Conservation (phyloP, 305 asterid genomes). For the Euphrasia arctica region DNA sequence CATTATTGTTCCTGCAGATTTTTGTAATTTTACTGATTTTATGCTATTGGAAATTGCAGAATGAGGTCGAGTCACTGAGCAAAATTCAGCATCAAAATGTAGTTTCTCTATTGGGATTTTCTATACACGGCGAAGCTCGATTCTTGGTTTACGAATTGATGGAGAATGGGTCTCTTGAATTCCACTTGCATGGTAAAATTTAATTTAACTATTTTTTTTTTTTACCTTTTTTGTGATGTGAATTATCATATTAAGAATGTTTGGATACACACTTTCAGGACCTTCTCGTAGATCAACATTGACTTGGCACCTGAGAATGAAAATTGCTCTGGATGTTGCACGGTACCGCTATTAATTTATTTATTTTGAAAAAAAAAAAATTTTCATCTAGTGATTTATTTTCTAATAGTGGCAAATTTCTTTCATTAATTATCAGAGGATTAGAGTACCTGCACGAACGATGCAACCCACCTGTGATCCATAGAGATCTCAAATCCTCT, state of each 20-base stretch:
- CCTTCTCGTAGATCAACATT: conserved; percentile 50
- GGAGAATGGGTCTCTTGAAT: conserved; percentile 73
- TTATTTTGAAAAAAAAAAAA: not conserved
- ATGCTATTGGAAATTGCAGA: conserved; percentile 39
- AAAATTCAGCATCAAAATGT: conserved; percentile 63
- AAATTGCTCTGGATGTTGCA: conserved; percentile 83
- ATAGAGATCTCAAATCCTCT: conserved; percentile 75
- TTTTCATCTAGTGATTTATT: not conserved
- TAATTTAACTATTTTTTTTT: conserved; percentile 11
- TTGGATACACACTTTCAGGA: conserved; percentile 35
- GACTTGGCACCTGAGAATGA: conserved; percentile 77
- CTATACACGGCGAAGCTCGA: conserved; percentile 48
- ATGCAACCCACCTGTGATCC: conserved; percentile 77
- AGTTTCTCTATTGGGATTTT: conserved; percentile 61
- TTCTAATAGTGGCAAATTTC: not conserved
- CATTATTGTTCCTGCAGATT: not conserved
- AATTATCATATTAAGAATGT: not conserved
- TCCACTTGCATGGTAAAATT: conserved; percentile 63
- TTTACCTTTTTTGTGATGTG: not conserved
- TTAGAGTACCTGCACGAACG: conserved; percentile 78
- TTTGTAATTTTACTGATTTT: conserved; percentile 9
- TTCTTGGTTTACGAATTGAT: conserved; percentile 74
- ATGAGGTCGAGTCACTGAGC: conserved; percentile 56
- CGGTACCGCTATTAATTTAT: conserved; percentile 37
- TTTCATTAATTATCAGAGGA: conserved; percentile 47